phyloP scores from a whole-genome alignment of 306 rosid species.

The Biancaea sappan region DNA sequence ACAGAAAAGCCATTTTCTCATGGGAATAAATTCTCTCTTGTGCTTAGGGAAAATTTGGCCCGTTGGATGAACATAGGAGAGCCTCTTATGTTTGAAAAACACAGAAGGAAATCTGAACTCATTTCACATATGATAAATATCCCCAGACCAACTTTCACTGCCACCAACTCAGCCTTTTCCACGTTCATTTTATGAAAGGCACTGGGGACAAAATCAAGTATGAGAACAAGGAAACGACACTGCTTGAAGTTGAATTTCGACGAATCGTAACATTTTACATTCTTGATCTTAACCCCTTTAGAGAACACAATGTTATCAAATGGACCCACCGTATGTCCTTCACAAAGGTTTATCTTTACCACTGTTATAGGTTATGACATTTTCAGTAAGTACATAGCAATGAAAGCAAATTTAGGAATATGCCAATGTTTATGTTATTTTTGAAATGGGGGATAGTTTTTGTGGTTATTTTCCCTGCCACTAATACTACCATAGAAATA shows the following conservation, averaged over 20 bases:
- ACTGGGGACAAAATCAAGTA: slow-evolving; percentile 82
- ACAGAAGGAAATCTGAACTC: no score
- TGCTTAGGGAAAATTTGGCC: no score
- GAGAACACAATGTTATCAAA: background rate
- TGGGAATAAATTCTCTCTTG: no score
- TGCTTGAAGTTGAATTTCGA: background rate
- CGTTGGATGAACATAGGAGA: no score
- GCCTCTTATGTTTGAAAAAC: no score
- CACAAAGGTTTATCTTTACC: background rate
- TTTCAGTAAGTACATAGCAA: background rate
- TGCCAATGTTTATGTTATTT: background rate
- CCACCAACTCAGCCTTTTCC: slow-evolving; percentile 61
- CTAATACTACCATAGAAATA: background rate
- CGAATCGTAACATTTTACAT: background rate
- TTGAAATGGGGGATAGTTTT: background rate
- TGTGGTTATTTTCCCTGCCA: background rate
- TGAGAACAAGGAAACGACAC: slow-evolving; percentile 48
- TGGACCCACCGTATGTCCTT: background rate
- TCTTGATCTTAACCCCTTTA: background rate
- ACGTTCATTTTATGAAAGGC: slow-evolving; percentile 66
- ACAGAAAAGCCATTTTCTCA: no score
- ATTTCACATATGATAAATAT: slow-evolving; percentile 57
- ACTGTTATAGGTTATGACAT: background rate
- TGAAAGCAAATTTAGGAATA: background rate
- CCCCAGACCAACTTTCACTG: slow-evolving; percentile 50